phyloP scores from a whole-genome alignment of 805 yeast species.

The Myxozyma neglecta region DNA sequence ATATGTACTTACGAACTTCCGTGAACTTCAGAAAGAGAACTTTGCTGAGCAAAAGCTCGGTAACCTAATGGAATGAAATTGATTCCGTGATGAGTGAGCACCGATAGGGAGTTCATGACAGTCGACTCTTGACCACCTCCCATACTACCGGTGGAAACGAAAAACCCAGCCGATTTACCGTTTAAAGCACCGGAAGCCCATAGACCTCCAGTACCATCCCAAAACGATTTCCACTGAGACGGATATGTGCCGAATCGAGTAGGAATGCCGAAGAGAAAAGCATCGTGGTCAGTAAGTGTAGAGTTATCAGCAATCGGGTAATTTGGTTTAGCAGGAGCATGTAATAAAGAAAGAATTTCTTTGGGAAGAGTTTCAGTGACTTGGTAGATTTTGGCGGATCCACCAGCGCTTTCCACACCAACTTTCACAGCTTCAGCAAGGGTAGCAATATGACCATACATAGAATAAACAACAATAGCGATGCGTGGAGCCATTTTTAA shows the following conservation, averaged over 20 bases:
- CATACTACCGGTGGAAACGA: conserved; percentile 67
- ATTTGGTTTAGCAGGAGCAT: conserved; percentile 55
- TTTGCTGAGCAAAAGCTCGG: conserved; percentile 55
- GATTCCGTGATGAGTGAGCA: conserved; percentile 74
- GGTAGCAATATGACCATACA: conserved; percentile 73
- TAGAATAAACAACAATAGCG: conserved; percentile 76
- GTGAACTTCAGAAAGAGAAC: conserved; percentile 64
- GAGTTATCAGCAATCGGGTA: conserved; percentile 59
- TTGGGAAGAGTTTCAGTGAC: conserved; percentile 73
- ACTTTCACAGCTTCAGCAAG: conserved; percentile 67
- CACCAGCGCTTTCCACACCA: conserved; percentile 72
- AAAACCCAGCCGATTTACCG: conserved; percentile 74
- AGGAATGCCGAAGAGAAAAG: conserved; percentile 74
- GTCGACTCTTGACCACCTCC: conserved; percentile 83
- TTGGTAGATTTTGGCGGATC: conserved; percentile 69
- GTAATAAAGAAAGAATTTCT: conserved; percentile 59
- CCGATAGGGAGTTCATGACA: conserved; percentile 55
- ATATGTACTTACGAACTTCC: conserved; percentile 55
- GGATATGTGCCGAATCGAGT: conserved; percentile 77
- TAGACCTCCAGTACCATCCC: conserved; percentile 67
- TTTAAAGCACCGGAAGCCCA: conserved; percentile 57
- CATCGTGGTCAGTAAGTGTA: conserved; percentile 64
- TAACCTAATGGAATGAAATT: conserved; percentile 77
- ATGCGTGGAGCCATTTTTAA: conserved; percentile 47
- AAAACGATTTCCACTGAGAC: conserved; percentile 71